These are phyloP conservation scores for Mycena epipterygia DNA, from an alignment of 768 basidiomycete genomes.

Conservation along the genomic window DNA sequence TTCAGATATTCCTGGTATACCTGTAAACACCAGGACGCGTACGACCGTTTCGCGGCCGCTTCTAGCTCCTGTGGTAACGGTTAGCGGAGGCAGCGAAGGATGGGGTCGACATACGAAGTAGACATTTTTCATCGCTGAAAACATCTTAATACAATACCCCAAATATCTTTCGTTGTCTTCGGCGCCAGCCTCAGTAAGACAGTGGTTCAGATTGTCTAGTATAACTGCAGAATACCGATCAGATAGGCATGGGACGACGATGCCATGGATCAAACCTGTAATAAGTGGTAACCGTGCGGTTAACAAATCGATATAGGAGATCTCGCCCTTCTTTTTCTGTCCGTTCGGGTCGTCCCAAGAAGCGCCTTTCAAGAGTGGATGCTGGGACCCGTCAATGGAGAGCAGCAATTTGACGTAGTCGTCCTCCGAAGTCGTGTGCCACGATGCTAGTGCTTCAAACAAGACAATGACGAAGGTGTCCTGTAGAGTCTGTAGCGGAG, in stretches of 20 bases:
- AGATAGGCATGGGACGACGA: conserved; percentile 30
- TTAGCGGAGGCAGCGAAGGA: neutral
- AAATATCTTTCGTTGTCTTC: conserved; percentile 55
- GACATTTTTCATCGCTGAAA: conserved; percentile 66
- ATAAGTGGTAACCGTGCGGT: conserved; percentile 44
- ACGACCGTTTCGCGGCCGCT: neutral
- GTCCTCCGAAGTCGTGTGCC: conserved; percentile 65
- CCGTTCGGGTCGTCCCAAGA: conserved; percentile 31
- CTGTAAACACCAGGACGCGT: conserved; percentile 21
- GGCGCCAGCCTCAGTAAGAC: conserved; percentile 47
- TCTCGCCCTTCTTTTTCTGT: conserved; percentile 38
- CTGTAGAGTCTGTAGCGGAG: conserved; percentile 54
- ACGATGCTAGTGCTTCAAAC: conserved; percentile 64
- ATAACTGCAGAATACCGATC: conserved; percentile 52
- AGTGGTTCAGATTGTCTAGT: conserved; percentile 56
- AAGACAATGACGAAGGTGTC: conserved; percentile 69
- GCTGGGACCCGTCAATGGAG: conserved; percentile 67
- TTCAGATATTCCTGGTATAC: neutral
- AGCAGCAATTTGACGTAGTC: conserved; percentile 71
- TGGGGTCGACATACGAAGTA: conserved; percentile 52
- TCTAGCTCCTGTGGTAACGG: conserved; percentile 11
- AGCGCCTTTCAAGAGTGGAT: conserved; percentile 60
- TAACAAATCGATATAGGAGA: conserved; percentile 48
- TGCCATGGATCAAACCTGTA: conserved; percentile 3
- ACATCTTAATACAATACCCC: conserved; percentile 58